These are phyloP conservation scores for Gymnopus androsaceus DNA, from an alignment of 1,284 basidiomycete species.

Conservation along the genomic window DNA sequence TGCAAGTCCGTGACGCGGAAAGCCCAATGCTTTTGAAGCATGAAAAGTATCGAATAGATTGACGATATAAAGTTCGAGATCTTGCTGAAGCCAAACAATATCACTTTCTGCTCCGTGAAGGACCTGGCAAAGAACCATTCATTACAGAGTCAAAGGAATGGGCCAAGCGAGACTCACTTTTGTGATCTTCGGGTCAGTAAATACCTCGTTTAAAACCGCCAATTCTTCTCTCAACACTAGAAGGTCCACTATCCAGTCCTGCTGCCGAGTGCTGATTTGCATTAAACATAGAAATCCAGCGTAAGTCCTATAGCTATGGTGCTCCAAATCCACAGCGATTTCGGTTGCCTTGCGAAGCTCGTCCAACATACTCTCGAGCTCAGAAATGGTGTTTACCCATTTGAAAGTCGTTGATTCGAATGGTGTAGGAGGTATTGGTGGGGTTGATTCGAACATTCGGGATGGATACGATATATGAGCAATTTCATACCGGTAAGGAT, in stretches of 20 bases:
- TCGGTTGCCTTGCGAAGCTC: slow-evolving; percentile 68
- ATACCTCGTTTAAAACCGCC: slow-evolving; percentile 71
- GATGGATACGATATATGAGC: slow-evolving; percentile 71
- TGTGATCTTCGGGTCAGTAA: slow-evolving; percentile 82
- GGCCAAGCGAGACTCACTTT: slow-evolving; percentile 58
- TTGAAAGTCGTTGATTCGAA: slow-evolving; percentile 74
- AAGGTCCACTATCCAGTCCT: slow-evolving; percentile 89
- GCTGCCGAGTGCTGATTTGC: slow-evolving; percentile 85
- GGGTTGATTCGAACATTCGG: slow-evolving; percentile 59
- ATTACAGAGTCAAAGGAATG: not conserved
- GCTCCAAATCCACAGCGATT: slow-evolving; percentile 93
- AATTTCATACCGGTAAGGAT: slow-evolving; percentile 86
- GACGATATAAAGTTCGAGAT: slow-evolving; percentile 93
- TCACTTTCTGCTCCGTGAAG: slow-evolving; percentile 96
- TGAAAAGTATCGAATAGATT: slow-evolving; percentile 97
- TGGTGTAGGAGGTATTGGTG: slow-evolving; percentile 51
- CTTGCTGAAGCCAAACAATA: slow-evolving; percentile 94
- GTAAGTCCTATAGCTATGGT: slow-evolving; percentile 87
- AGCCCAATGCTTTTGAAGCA: slow-evolving; percentile 84
- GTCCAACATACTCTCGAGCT: slow-evolving; percentile 67
- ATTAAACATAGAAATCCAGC: slow-evolving; percentile 91
- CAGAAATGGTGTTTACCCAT: slow-evolving; percentile 67
- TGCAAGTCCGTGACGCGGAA: slow-evolving; percentile 82
- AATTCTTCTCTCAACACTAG: slow-evolving; percentile 79
- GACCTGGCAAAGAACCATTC: slow-evolving; percentile 48